Evolutionary conservation across 148 eudicot species (phyloP).

Genomic region (Agrostemma githago): DNA sequence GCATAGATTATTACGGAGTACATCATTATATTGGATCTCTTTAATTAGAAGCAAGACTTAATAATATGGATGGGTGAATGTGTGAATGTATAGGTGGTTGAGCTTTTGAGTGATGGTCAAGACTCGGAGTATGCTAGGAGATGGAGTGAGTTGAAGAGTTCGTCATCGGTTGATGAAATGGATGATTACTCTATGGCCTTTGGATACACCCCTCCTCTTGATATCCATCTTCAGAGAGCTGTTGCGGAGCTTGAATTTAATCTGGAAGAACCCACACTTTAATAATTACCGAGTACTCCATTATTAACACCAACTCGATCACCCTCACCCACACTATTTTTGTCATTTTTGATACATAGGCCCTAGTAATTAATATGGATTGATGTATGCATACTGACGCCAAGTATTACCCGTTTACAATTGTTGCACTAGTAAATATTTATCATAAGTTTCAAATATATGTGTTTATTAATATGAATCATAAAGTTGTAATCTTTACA

Average conservation of each 20-base stretch:
- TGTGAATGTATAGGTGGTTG: slow-evolving; percentile 41
- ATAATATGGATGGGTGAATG: neutral
- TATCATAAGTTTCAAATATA: too few species aligned
- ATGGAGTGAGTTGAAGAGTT: slow-evolving; percentile 50
- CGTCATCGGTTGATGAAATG: slow-evolving; percentile 46
- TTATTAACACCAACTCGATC: too few species aligned
- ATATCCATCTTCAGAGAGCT: slow-evolving; percentile 45
- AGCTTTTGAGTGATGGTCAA: slow-evolving; percentile 44
- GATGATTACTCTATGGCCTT: slow-evolving; percentile 81
- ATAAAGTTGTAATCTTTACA: too few species aligned
- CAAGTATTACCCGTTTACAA: too few species aligned
- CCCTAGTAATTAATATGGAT: neutral
- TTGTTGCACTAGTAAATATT: too few species aligned
- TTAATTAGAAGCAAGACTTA: neutral
- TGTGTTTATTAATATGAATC: too few species aligned
- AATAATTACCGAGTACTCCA: neutral
- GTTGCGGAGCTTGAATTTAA: slow-evolving; percentile 26
- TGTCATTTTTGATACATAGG: neutral
- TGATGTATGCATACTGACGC: too few species aligned
- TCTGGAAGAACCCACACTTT: neutral
- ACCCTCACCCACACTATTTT: neutral
- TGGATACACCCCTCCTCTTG: slow-evolving; percentile 63
- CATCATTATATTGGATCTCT: neutral
- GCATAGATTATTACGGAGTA: too few species aligned
- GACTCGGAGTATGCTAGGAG: slow-evolving; percentile 38